Conservation (phyloP, 768 basidiomycete genomes). For the Rhizopogon vesiculosus region DNA sequence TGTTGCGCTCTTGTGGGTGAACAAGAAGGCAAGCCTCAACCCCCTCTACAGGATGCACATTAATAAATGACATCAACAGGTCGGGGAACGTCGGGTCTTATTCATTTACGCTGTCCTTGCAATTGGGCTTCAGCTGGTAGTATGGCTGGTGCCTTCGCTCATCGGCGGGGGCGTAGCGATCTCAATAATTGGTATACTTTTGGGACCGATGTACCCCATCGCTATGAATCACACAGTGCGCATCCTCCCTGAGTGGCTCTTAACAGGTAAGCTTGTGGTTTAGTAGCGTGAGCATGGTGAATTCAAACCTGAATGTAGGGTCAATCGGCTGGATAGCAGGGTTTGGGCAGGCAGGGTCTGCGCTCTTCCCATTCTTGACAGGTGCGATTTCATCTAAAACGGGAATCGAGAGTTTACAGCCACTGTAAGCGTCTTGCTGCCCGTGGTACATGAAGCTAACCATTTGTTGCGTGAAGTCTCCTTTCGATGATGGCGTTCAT, state of each 20-base stretch:
- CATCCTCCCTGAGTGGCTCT: conserved; percentile 29
- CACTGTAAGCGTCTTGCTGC: conserved; percentile 34
- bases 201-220: conserved; percentile 77
- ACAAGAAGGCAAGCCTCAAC: conserved; percentile 16
- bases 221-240: conserved; percentile 30
- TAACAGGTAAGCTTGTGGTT: conserved; percentile 16
- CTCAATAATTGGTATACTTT: conserved; percentile 57
- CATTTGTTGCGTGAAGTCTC: conserved; percentile 7
- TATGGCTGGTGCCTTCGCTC: conserved; percentile 69
- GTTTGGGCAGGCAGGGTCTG: conserved; percentile 46
- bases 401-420: conserved; percentile 43
- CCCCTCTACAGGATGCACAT: neutral
- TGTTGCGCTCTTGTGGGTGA: conserved; percentile 23
- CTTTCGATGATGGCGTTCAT: conserved; percentile 41
- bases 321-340: conserved; percentile 50
- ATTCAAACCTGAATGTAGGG: conserved; percentile 23
- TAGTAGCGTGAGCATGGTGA: conserved; percentile 18
- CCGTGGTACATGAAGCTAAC: neutral
- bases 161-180: conserved; percentile 61
- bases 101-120: conserved; percentile 26
- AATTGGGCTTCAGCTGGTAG: conserved; percentile 52
- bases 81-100: conserved; percentile 26
- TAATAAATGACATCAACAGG: conserved; percentile 10
- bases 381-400: conserved; percentile 36
- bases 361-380: conserved; percentile 47